These are phyloP conservation scores for Lichtheimia corymbifera DNA, from an alignment of 371 early-diverging fungal genomes.

Conservation along the genomic window DNA sequence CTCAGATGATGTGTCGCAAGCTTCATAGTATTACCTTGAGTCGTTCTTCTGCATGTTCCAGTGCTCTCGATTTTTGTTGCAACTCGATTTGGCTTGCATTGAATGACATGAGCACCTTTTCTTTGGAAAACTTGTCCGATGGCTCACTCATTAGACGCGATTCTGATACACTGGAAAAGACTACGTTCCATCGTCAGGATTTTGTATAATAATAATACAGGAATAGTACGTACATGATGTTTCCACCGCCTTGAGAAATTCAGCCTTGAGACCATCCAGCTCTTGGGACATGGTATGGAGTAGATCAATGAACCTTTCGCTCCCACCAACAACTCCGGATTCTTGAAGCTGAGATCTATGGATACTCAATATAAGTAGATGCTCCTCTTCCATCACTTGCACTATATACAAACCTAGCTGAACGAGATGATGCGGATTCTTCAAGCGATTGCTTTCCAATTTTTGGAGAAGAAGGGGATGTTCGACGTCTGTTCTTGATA, in stretches of 20 bases:
- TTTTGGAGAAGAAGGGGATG: not conserved
- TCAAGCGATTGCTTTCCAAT: not conserved
- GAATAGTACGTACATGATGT: constrained; percentile 31
- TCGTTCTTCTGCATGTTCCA: constrained; percentile 30
- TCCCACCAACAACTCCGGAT: constrained; percentile 1
- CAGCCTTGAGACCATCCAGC: constrained; percentile 56
- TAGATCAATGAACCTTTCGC: constrained; percentile 32
- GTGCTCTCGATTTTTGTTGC: constrained; percentile 38
- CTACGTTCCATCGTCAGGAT: not conserved
- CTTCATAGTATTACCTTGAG: constrained; percentile 20
- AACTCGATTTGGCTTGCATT: constrained; percentile 17
- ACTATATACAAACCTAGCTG: not conserved
- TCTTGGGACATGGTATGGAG: constrained; percentile 49
- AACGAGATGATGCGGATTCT: no score
- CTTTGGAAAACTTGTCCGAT: not conserved
- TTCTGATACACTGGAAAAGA: constrained; percentile 13
- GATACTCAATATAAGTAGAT: not conserved
- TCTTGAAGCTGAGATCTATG: constrained; percentile 3
- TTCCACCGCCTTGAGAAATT: constrained; percentile 60
- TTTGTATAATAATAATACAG: not conserved
- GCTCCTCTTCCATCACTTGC: not conserved
- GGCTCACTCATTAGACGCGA: constrained; percentile 14
- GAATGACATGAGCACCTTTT: constrained; percentile 2
- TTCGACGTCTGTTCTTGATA: not conserved
- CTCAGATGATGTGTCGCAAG: not conserved